Percentiles rank a stretch among this genome's conserved stretches.
phyloP scores from a whole-genome alignment of 2,329 filamentous ascomycete species.

The Cladophialophora yegresii region DNA sequence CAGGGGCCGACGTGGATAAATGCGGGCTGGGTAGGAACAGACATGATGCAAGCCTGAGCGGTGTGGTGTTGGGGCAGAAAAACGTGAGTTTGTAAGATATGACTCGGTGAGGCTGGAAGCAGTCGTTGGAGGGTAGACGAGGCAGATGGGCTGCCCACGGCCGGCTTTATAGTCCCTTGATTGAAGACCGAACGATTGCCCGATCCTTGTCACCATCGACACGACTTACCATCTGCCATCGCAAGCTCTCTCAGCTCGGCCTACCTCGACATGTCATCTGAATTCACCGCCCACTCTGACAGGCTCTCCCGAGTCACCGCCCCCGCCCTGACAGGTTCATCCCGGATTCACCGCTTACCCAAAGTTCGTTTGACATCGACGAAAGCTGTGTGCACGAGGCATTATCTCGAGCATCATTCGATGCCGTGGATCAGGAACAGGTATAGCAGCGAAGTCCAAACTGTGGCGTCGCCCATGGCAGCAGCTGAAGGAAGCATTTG shows the following conservation, averaged over 20 bases:
- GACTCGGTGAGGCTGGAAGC: background rate
- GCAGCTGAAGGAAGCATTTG: background rate
- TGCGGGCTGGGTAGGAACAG: constrained; percentile 28
- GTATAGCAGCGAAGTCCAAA: background rate
- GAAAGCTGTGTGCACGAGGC: background rate
- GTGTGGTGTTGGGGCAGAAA: background rate
- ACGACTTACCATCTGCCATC: background rate
- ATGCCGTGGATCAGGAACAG: constrained; percentile 2
- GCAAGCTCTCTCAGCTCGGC: constrained; percentile 1
- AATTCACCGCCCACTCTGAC: background rate
- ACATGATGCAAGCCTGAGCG: constrained; percentile 21
- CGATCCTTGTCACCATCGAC: background rate
- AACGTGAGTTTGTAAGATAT: background rate
- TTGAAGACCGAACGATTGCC: background rate
- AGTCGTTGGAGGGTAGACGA: background rate
- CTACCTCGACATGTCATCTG: background rate
- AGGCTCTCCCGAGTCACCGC: background rate
- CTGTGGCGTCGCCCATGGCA: background rate
- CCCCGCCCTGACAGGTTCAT: too few relatives aligned
- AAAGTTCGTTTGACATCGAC: background rate
- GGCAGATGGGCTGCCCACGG: background rate
- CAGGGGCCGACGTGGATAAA: constrained; percentile 31
- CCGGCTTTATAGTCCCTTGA: background rate
- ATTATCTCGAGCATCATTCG: constrained; percentile 1
- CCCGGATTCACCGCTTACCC: too few relatives aligned